phyloP scores from a whole-genome alignment of 2,329 filamentous ascomycete species.

The Sporothrix variecibatus region DNA sequence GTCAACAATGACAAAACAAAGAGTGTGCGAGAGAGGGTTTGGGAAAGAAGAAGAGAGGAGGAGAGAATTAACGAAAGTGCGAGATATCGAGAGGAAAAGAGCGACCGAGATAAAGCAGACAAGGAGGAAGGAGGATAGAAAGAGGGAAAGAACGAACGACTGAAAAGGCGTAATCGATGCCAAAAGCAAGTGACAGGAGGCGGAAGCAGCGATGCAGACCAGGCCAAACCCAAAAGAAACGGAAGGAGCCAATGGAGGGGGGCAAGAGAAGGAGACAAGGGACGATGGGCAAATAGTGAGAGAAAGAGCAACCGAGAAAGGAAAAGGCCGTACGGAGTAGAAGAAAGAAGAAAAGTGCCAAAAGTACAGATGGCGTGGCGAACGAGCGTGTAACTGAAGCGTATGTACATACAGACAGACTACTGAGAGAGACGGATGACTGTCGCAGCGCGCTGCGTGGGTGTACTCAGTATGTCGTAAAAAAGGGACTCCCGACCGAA shows the following conservation, averaged over 20 bases:
- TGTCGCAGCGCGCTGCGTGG: constrained; percentile 4
- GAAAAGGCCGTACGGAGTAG: not conserved
- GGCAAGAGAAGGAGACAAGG: not conserved
- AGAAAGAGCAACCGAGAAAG: not conserved
- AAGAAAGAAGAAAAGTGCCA: not conserved
- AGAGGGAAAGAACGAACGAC: not conserved
- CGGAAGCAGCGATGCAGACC: not conserved
- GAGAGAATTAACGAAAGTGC: not conserved
- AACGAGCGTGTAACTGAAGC: not conserved
- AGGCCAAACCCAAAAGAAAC: not conserved
- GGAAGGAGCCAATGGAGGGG: not conserved
- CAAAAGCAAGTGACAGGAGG: not conserved
- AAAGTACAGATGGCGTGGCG: not conserved
- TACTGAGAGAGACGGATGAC: not conserved
- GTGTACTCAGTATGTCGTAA: no score
- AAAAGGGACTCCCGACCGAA: not conserved
- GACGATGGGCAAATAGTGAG: not conserved
- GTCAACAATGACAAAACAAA: not conserved
- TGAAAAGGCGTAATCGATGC: constrained; percentile 1
- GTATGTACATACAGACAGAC: not conserved
- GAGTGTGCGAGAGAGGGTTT: not conserved
- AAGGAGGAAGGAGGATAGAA: not conserved
- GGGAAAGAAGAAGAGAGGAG: not conserved
- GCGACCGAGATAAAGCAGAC: not conserved
- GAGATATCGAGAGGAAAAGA: not conserved